Conservation (phyloP, 306 rosid genomes). For the Quercus mongolica region DNA sequence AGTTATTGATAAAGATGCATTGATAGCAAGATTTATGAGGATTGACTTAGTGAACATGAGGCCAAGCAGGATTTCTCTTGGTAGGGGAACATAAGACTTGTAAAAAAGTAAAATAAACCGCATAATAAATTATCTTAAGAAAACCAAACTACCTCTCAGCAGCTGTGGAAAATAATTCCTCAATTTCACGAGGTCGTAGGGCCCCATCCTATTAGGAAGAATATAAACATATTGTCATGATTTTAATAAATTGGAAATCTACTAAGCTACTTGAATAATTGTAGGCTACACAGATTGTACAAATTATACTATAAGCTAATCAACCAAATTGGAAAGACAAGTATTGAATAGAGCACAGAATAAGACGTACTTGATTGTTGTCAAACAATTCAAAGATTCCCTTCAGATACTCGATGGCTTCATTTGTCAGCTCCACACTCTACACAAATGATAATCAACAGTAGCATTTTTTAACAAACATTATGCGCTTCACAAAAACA, state of each 20-base stretch:
- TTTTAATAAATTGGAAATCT: slow-evolving; percentile 4
- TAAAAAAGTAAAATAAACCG: neutral
- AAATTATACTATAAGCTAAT: neutral
- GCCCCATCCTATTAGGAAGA: slow-evolving; percentile 63
- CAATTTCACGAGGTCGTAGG: slow-evolving; percentile 79
- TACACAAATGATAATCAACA: slow-evolving; percentile 39
- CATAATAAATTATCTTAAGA: neutral
- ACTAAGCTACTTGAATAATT: slow-evolving; percentile 3
- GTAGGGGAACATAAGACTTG: neutral
- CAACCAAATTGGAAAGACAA: neutral
- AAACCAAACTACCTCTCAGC: slow-evolving; percentile 69
- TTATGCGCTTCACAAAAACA: neutral
- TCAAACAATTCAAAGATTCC: slow-evolving; percentile 72
- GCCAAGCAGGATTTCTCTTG: neutral
- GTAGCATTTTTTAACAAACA: slow-evolving; percentile 5
- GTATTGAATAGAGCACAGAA: slow-evolving; percentile 3
- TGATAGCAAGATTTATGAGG: neutral
- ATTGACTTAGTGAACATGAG: neutral
- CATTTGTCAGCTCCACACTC: slow-evolving; percentile 97
- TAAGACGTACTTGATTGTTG: slow-evolving; percentile 62
- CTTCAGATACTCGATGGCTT: slow-evolving; percentile 79
- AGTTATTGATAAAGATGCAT: slow-evolving; percentile 13
- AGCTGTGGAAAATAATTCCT: slow-evolving; percentile 92
- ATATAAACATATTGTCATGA: slow-evolving; percentile 16
- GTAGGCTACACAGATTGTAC: neutral